Evolutionary conservation across 805 yeast species (phyloP).

Genomic region (Metschnikowia chrysomelidarum): DNA sequence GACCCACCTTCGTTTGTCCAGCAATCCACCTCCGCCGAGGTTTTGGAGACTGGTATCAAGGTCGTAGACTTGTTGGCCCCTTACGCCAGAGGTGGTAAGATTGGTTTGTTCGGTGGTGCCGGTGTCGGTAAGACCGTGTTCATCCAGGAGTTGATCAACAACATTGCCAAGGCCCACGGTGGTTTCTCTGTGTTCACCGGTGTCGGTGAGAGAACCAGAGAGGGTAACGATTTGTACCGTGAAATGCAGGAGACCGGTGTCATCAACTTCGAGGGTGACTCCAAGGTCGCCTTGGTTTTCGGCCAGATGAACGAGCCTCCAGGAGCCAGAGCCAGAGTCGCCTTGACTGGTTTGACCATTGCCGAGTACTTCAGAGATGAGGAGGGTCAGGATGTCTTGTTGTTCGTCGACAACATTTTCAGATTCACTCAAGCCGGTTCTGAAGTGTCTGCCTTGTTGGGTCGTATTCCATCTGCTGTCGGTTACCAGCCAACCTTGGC

Average conservation of each 20-base stretch:
- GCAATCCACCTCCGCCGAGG: constrained; percentile 97
- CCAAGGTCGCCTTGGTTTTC: constrained; percentile 98
- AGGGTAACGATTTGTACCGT: constrained; percentile 99
- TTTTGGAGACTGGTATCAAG: constrained; percentile 98
- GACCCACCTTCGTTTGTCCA: constrained; percentile 96
- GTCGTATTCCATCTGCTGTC: constrained; percentile 99
- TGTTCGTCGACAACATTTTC: constrained; percentile 99
- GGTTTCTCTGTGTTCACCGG: constrained; percentile 99
- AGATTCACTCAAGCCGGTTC: constrained; percentile 99
- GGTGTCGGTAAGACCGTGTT: constrained; percentile 99
- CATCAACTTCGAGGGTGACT: constrained; percentile 98
- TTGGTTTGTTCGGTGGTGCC: constrained; percentile 99
- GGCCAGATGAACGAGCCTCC: constrained; percentile 99
- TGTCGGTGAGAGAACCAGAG: constrained; percentile 99
- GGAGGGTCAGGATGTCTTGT: constrained; percentile 99
- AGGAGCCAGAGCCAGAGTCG: constrained; percentile 99
- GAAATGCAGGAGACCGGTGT: constrained; percentile 99
- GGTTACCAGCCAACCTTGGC: constrained; percentile 99
- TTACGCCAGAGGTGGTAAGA: constrained; percentile 99
- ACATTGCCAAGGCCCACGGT: constrained; percentile 99
- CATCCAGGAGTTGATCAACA: constrained; percentile 99
- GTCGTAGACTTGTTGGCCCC: constrained; percentile 99
- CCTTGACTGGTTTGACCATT: constrained; percentile 98
- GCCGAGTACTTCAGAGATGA: constrained; percentile 99
- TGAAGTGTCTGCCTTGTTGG: constrained; percentile 98